A percentile compares a stretch with the other conserved stretches of the same genome.
These are phyloP conservation scores for Anacardium occidentale DNA, from an alignment of 345 rosid genomes.

Conservation along the genomic window DNA sequence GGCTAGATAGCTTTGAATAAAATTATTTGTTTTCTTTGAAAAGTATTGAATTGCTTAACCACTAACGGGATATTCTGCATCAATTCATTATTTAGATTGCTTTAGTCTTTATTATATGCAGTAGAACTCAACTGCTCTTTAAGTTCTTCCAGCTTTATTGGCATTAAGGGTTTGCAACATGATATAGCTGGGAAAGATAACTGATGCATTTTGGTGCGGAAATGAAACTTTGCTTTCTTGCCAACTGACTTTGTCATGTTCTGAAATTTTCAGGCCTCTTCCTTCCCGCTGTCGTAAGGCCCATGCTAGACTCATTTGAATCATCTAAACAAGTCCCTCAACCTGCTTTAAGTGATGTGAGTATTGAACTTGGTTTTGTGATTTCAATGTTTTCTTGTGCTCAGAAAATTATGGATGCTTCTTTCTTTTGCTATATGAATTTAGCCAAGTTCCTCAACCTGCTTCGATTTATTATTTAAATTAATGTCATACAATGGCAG, in stretches of 20 bases:
- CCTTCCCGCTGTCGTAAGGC: slow-evolving; percentile 95
- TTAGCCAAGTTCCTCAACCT: slow-evolving; percentile 61
- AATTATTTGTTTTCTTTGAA: background rate
- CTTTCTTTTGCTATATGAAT: background rate
- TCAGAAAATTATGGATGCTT: background rate
- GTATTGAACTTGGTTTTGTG: slow-evolving; percentile 23
- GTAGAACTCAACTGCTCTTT: background rate
- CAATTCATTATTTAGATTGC: background rate
- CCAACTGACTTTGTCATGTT: background rate
- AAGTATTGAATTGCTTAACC: background rate
- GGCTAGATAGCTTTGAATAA: background rate
- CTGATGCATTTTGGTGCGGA: too few relatives aligned
- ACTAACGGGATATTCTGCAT: background rate
- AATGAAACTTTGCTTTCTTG: background rate
- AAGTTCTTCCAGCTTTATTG: background rate
- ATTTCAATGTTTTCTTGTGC: background rate
- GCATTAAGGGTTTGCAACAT: background rate
- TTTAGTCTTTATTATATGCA: background rate
- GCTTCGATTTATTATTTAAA: slow-evolving; percentile 42
- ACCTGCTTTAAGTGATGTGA: slow-evolving; percentile 74
- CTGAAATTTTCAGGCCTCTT: slow-evolving; percentile 62
- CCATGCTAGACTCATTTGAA: slow-evolving; percentile 87
- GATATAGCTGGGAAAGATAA: background rate
- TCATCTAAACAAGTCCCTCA: slow-evolving; percentile 77
- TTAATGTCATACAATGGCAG: background rate